These are phyloP conservation scores for Cryomyces minteri DNA, from an alignment of 495 filamentous ascomycete species.

Conservation along the genomic window DNA sequence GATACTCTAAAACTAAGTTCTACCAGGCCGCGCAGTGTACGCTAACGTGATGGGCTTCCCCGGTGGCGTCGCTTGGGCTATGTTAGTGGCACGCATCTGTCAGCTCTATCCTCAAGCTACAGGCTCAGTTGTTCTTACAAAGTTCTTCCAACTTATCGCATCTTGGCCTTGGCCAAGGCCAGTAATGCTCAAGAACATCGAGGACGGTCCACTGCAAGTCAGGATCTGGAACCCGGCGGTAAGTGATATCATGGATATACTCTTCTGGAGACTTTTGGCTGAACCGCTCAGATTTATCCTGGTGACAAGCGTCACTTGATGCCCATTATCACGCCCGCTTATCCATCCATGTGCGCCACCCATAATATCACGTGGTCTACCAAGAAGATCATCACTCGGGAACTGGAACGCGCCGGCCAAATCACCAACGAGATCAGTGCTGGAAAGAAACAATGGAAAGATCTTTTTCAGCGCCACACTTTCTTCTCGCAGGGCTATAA, in stretches of 20 bases:
- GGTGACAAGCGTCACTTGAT: conserved; percentile 72
- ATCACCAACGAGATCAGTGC: conserved; percentile 67
- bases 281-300: conserved; percentile 44
- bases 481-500: conserved; percentile 89
- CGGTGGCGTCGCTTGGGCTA: conserved; percentile 93
- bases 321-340: conserved; percentile 92
- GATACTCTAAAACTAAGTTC: conserved; percentile 1
- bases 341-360: conserved; percentile 90
- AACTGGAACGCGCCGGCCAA: conserved; percentile 57
- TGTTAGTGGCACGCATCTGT: conserved; percentile 88
- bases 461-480: conserved; percentile 67
- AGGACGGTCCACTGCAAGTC: conserved; percentile 61
- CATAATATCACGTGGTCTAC: conserved; percentile 84
- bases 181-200: conserved; percentile 73
- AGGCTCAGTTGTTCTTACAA: conserved; percentile 63
- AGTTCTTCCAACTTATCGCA: conserved; percentile 85
- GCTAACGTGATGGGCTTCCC: conserved; percentile 92
- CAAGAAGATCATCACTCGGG: conserved; percentile 61
- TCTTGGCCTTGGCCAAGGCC: conserved; percentile 90
- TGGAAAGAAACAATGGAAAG: conserved; percentile 63
- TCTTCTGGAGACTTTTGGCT: too few relatives aligned
- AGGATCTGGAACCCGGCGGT: conserved; percentile 93
- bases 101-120: conserved; percentile 93
- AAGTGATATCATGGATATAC: background rate
- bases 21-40: conserved; percentile 61